These are phyloP conservation scores for Tolypocladium pustulatum DNA, from an alignment of 2,329 filamentous ascomycete species.

Conservation along the genomic window DNA sequence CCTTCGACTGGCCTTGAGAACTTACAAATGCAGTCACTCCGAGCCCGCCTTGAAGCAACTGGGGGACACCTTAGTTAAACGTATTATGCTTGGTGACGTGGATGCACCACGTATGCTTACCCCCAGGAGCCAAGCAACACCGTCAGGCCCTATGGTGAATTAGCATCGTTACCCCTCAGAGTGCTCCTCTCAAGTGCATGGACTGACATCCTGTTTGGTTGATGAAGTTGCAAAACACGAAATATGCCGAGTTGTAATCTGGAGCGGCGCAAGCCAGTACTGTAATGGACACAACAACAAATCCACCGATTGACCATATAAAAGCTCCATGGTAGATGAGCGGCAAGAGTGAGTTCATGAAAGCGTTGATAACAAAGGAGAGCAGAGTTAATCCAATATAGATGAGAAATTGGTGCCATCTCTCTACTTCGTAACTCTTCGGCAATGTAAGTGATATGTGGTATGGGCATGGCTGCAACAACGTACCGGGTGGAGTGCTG, in stretches of 20 bases:
- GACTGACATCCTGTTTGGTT: conserved; percentile 18
- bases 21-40: conserved; percentile 20
- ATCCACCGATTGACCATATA: conserved; percentile 58
- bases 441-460: neutral
- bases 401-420: conserved; percentile 61
- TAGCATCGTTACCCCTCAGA: neutral
- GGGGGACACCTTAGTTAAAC: neutral
- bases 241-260: conserved; percentile 33
- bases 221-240: conserved; percentile 20
- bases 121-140: conserved; percentile 21
- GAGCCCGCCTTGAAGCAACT: conserved; percentile 20
- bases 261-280: conserved; percentile 54
- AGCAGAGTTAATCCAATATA: conserved; percentile 18
- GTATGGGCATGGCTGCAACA: neutral
- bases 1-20: neutral
- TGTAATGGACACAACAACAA: conserved; percentile 58
- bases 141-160: conserved; percentile 15
- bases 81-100: rapidly evolving
- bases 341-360: conserved; percentile 19
- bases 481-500: conserved; percentile 39
- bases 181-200: rapidly evolving
- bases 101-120: conserved; percentile 3
- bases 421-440: conserved; percentile 37
- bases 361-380: conserved; percentile 18
- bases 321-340: conserved; percentile 55